Percentiles rank a stretch among this genome's conserved stretches.
Evolutionary conservation across 495 filamentous ascomycete genomes (phyloP).

Genomic region (Tuber umbilicatum): DNA sequence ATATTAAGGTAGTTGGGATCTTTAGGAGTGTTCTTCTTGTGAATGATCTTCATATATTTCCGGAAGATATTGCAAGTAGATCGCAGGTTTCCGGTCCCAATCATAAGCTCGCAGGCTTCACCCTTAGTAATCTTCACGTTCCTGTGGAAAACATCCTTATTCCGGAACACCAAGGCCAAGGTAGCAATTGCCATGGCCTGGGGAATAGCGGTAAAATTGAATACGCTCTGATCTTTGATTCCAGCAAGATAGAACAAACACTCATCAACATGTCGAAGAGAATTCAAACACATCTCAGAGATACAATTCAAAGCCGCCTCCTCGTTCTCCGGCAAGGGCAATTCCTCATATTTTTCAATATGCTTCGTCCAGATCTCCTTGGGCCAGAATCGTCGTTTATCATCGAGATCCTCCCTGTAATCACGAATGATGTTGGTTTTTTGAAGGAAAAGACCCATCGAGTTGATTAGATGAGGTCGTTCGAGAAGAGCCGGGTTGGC

Average conservation of each 20-base stretch:
- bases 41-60: slow-evolving; percentile 68
- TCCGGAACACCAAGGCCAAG: slow-evolving; percentile 83
- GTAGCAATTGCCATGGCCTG: slow-evolving; percentile 98
- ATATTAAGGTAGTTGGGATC: slow-evolving; percentile 94
- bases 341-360: slow-evolving; percentile 77
- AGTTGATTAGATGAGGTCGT: slow-evolving; percentile 74
- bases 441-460: slow-evolving; percentile 94
- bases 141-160: slow-evolving; percentile 75
- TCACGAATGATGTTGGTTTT: slow-evolving; percentile 99
- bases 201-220: slow-evolving; percentile 99
- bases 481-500: slow-evolving; percentile 78
- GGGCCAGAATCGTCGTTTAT: slow-evolving; percentile 86
- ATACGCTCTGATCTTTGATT: slow-evolving; percentile 93
- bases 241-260: slow-evolving; percentile 97
- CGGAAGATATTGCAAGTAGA: slow-evolving; percentile 74
- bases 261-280: slow-evolving; percentile 79
- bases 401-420: slow-evolving; percentile 78
- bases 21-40: slow-evolving; percentile 87
- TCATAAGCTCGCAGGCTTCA: slow-evolving; percentile 84
- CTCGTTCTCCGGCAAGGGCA: slow-evolving; percentile 74
- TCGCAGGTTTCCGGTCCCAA: slow-evolving; percentile 78
- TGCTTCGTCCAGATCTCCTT: slow-evolving; percentile 95
- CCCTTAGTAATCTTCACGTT: slow-evolving; percentile 97
- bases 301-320: slow-evolving; percentile 78
- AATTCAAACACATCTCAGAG: slow-evolving; percentile 89